Percentiles rank a stretch among this genome's conserved stretches.
These are phyloP conservation scores for Amanita muscaria DNA, from an alignment of 768 basidiomycete species.

Conservation along the genomic window DNA sequence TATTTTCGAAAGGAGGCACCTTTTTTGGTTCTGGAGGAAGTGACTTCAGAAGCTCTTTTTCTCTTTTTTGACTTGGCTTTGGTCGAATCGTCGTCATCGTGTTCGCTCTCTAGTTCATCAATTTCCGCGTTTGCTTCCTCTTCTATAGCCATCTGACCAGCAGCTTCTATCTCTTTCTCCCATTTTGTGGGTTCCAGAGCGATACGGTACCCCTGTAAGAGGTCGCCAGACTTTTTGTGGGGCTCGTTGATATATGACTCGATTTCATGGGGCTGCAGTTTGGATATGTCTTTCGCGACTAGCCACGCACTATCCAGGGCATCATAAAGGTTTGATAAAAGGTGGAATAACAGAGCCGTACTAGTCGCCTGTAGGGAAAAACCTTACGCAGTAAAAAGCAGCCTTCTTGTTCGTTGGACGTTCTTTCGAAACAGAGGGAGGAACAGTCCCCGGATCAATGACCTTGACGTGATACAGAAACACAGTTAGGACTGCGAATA, in stretches of 20 bases:
- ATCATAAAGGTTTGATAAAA: slow-evolving; percentile 1
- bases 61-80: slow-evolving; percentile 32
- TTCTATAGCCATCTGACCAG: slow-evolving; percentile 28
- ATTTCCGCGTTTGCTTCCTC: slow-evolving; percentile 52
- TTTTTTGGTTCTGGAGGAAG: slow-evolving; percentile 27
- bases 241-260: slow-evolving; percentile 73
- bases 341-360: slow-evolving; percentile 36
- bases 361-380: slow-evolving; percentile 95
- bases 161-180: slow-evolving; percentile 29
- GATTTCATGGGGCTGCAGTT: slow-evolving; percentile 73
- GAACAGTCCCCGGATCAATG: slow-evolving; percentile 63
- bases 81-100: slow-evolving; percentile 39
- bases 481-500: slow-evolving; percentile 6
- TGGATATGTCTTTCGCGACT: slow-evolving; percentile 70
- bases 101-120: slow-evolving; percentile 53
- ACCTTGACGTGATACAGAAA: slow-evolving; percentile 43
- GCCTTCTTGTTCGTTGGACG: slow-evolving; percentile 69
- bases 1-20: slow-evolving; percentile 23
- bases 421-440: slow-evolving; percentile 52
- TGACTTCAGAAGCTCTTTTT: slow-evolving; percentile 54
- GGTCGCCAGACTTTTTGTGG: slow-evolving; percentile 67
- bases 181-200: slow-evolving; percentile 54
- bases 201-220: slow-evolving; percentile 69
- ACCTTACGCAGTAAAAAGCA: slow-evolving; percentile 60
- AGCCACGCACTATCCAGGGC: slow-evolving; percentile 66